Evolutionary conservation across 495 filamentous ascomycete genomes (phyloP).

Genomic region (Durotheca rogersii): DNA sequence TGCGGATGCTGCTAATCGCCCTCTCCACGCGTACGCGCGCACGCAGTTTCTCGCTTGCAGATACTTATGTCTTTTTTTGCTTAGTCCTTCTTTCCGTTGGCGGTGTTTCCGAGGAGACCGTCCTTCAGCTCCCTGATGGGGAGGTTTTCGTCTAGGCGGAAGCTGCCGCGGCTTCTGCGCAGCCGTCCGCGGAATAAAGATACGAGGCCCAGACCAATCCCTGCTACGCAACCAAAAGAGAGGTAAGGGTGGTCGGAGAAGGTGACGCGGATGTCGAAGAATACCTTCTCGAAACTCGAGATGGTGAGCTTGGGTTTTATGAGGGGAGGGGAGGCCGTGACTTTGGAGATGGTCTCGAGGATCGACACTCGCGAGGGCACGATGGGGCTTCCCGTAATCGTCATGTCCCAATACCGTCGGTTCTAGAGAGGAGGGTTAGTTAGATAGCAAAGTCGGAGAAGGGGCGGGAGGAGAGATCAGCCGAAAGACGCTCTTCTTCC

Average conservation of each 20-base stretch:
- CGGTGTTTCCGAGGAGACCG: slow-evolving; percentile 59
- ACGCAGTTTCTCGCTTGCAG: too few species aligned
- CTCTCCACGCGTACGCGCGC: slow-evolving; percentile 11
- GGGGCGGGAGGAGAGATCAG: too few species aligned
- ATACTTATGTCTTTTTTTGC: too few species aligned
- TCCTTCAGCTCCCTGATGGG: slow-evolving; percentile 43
- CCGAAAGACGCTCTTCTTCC: too few species aligned
- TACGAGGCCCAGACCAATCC: slow-evolving; percentile 48
- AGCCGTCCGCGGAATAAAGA: slow-evolving; percentile 61
- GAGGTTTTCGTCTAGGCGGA: slow-evolving; percentile 76
- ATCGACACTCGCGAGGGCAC: slow-evolving; percentile 90
- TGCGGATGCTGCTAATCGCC: slow-evolving; percentile 18
- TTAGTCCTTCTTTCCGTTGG: slow-evolving; percentile 80
- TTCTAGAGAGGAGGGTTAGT: slow-evolving; percentile 56
- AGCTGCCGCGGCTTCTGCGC: slow-evolving; percentile 63
- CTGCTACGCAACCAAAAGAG: slow-evolving; percentile 61
- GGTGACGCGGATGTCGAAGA: slow-evolving; percentile 71
- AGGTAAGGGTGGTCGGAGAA: slow-evolving; percentile 72
- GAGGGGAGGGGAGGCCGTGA: slow-evolving; percentile 68
- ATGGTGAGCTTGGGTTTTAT: slow-evolving; percentile 86
- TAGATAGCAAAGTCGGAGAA: too few species aligned
- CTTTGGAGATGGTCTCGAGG: slow-evolving; percentile 86
- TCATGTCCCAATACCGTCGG: slow-evolving; percentile 91
- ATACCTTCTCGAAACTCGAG: slow-evolving; percentile 69
- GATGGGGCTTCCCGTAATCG: slow-evolving; percentile 82